phyloP scores from a whole-genome alignment of 805 yeast species.

The Kuraishia cidri region DNA sequence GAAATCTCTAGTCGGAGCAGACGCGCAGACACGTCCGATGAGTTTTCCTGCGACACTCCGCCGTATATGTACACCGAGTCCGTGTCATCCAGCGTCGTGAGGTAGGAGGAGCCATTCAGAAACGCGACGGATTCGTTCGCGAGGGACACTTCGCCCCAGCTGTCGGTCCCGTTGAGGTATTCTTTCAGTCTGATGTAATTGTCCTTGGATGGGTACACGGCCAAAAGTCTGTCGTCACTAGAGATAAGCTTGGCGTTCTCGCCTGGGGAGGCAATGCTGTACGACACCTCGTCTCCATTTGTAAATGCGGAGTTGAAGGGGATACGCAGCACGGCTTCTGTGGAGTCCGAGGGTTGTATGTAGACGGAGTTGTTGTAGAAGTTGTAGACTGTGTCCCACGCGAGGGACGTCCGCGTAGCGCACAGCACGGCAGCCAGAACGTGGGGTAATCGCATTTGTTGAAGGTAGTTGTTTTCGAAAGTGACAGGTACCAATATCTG shows the following conservation, averaged over 20 bases:
- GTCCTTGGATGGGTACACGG: slow-evolving; percentile 11
- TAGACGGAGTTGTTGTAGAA: slow-evolving; percentile 19
- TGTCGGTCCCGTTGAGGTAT: slow-evolving; percentile 7
- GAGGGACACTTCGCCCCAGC: slow-evolving; percentile 14
- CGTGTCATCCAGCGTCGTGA: slow-evolving; percentile 28
- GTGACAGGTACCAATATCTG: too few relatives aligned
- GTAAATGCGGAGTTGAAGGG: slow-evolving; percentile 14
- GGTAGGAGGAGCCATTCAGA: slow-evolving; percentile 25
- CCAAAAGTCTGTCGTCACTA: slow-evolving; percentile 9
- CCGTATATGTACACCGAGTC: slow-evolving; percentile 45
- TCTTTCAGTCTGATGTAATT: slow-evolving; percentile 4
- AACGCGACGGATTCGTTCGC: slow-evolving; percentile 7
- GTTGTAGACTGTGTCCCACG: slow-evolving; percentile 18
- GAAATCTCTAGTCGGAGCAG: slow-evolving; percentile 33
- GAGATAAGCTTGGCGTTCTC: slow-evolving; percentile 12
- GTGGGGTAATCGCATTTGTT: too few relatives aligned
- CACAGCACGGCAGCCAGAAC: too few relatives aligned
- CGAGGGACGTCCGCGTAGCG: too few relatives aligned
- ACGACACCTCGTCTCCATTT: slow-evolving; percentile 10
- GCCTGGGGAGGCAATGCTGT: slow-evolving; percentile 12
- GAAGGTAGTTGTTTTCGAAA: too few relatives aligned
- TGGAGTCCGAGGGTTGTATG: slow-evolving; percentile 10
- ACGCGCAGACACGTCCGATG: slow-evolving; percentile 18
- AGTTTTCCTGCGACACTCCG: slow-evolving; percentile 24
- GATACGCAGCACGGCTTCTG: slow-evolving; percentile 12